Evolutionary conservation across 202 grass and related monocot genomes (phyloP), one percentile per base, ranked within the genome.

Genomic region (Tripidium arundinaceum): DNA sequence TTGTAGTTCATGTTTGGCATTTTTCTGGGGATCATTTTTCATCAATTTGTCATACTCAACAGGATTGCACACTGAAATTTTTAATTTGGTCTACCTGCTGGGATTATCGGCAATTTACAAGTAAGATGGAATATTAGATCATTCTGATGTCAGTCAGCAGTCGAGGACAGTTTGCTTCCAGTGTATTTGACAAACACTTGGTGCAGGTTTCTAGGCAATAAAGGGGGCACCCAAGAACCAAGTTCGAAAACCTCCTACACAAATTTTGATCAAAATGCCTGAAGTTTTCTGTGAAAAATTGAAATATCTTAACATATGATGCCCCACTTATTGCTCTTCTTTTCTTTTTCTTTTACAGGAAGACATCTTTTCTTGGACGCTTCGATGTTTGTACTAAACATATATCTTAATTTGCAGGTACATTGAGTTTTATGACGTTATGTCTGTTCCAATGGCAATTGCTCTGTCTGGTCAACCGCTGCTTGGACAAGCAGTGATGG

Each of bases 371-470:
- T 24, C 22, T 72, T 78, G 49, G 40, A 78, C 78, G 58, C 40
- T 78, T 45, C 65, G 8, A 67, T 85, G 31, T 66, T 26, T 43
- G 10, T 68, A 73, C 83, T 89, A 60, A 87, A 62, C 67, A 72
- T 74, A 29, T 68, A 68, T 85, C 47, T 72, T 42, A 78, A 68
- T 74, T 85, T 59, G 36, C 87, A 99, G 96, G 90, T 99, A 99
- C 85, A 99, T 99, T 9, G 96, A 99, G 61, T 99, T 99, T 47
- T 99, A 99, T 37, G 96, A 99, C 62, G 96, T 88, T 55, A 99
- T 99, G 96, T 99, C 96, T 61, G 96, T 99, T 54, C 96, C 96
- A 40, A 99, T 99, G 96, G 96, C 96, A 15, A 99, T 99, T 72
- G 96, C 96, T 84, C 74, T 99, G 45, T 90, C 86, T 41, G 92